Evolutionary conservation across 1,284 basidiomycete genomes (phyloP).

Genomic region (Kwoniella shivajii): DNA sequence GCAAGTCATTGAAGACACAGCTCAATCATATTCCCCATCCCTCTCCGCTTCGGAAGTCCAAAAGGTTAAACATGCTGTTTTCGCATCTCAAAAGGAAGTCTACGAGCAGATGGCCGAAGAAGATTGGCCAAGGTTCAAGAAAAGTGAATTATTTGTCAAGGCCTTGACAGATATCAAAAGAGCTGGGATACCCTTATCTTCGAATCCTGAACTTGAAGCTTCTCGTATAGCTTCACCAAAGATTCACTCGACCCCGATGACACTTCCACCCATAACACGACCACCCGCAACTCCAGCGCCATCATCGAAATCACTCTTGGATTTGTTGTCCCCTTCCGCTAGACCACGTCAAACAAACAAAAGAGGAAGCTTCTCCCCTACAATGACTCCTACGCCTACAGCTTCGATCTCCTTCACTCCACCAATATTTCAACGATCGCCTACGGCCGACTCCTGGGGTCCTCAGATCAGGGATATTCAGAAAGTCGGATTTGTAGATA

Average conservation of each 20-base stretch:
- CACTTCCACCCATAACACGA: neutral
- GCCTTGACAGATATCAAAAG: conserved; percentile 72
- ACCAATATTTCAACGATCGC: conserved; percentile 14
- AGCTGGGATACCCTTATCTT: conserved; percentile 1
- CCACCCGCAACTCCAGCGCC: conserved; percentile 2
- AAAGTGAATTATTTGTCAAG: conserved; percentile 86
- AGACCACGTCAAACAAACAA: conserved; percentile 21
- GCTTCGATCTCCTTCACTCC: conserved; percentile 27
- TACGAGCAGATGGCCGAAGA: conserved; percentile 87
- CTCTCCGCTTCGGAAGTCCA: conserved; percentile 18
- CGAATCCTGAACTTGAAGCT: neutral
- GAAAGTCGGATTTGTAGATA: conserved; percentile 9
- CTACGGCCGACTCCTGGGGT: neutral
- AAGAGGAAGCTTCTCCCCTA: conserved; percentile 34
- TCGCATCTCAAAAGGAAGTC: conserved; percentile 80
- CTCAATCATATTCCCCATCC: conserved; percentile 4
- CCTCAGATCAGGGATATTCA: neutral
- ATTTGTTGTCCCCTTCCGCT: conserved; percentile 12
- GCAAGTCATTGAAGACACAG: conserved; percentile 25
- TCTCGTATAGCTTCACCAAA: neutral
- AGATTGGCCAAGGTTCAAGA: conserved; percentile 84
- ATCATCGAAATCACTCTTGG: conserved; percentile 8
- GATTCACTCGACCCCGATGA: neutral
- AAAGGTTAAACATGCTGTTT: conserved; percentile 58
- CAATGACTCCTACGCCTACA: conserved; percentile 12